phyloP scores from a whole-genome alignment of 129 eudicot genomes.

The Solidago caesia region DNA sequence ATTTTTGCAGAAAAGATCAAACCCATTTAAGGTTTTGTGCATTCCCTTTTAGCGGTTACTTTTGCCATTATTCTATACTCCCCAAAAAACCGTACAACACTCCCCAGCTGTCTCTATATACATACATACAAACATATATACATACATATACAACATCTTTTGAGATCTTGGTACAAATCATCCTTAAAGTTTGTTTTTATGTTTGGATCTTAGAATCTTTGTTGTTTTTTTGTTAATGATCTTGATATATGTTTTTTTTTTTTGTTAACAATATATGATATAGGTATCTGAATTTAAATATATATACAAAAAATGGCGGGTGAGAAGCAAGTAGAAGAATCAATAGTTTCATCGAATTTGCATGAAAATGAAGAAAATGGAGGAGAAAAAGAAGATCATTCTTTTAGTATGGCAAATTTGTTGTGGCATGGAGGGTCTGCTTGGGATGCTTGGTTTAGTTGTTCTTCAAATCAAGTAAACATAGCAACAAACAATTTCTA shows the following conservation, averaged over 20 bases:
- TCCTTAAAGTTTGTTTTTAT: not conserved
- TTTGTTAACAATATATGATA: too few relatives aligned
- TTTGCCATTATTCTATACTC: slow-evolving; percentile 22
- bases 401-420: slow-evolving; percentile 48
- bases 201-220: slow-evolving; percentile 17
- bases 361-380: slow-evolving; percentile 42
- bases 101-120: not conserved
- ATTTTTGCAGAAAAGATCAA: not conserved
- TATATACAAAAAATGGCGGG: slow-evolving; percentile 46
- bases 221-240: not conserved
- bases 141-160: not conserved
- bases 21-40: slow-evolving; percentile 19
- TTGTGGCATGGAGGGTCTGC: slow-evolving; percentile 98
- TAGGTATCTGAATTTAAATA: not conserved
- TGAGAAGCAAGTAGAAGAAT: slow-evolving; percentile 84
- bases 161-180: not conserved
- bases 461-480: slow-evolving; percentile 93
- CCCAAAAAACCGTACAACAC: slow-evolving; percentile 10
- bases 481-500: too few relatives aligned
- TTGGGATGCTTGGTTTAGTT: slow-evolving; percentile 99
- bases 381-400: slow-evolving; percentile 41
- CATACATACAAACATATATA: not conserved
- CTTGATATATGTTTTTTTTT: not conserved
- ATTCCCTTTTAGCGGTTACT: slow-evolving; percentile 14
- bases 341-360: slow-evolving; percentile 63